These are phyloP conservation scores for Verruconis gallopava DNA, from an alignment of 2,329 filamentous ascomycete genomes.

Conservation along the genomic window DNA sequence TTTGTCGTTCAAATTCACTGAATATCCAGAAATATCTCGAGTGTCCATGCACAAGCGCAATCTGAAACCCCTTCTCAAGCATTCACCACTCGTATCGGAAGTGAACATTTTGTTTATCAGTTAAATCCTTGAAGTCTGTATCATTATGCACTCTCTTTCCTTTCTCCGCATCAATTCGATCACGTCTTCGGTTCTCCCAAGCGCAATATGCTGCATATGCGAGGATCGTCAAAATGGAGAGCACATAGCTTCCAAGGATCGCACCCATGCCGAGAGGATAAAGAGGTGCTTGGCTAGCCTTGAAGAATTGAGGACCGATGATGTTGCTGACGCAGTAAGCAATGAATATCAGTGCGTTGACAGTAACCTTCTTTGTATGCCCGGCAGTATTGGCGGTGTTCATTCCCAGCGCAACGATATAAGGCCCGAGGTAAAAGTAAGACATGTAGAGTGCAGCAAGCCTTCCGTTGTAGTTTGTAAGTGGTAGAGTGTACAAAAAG, in stretches of 20 bases:
- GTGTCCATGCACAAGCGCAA: too few relatives aligned
- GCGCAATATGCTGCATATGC: slow-evolving; percentile 20
- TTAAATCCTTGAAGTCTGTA: slow-evolving; percentile 54
- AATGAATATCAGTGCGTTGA: slow-evolving; percentile 34
- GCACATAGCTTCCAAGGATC: slow-evolving; percentile 14
- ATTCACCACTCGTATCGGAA: slow-evolving; percentile 32
- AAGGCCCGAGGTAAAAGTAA: slow-evolving; percentile 56
- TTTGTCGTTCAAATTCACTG: too few relatives aligned
- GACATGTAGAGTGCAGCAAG: slow-evolving; percentile 57
- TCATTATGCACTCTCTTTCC: slow-evolving; percentile 51
- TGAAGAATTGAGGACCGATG: slow-evolving; percentile 30
- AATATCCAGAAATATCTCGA: too few relatives aligned
- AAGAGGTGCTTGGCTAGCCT: slow-evolving; percentile 20
- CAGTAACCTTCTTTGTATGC: slow-evolving; percentile 29
- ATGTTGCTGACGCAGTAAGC: slow-evolving; percentile 32
- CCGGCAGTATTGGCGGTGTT: slow-evolving; percentile 35
- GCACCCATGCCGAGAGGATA: slow-evolving; percentile 22
- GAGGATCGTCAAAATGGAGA: slow-evolving; percentile 20
- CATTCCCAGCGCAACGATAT: slow-evolving; percentile 45
- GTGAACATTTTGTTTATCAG: slow-evolving; percentile 55
- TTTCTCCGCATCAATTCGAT: slow-evolving; percentile 12
- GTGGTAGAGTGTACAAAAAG: slow-evolving; percentile 58
- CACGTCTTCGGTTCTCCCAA: slow-evolving; percentile 22
- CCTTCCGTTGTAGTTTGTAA: slow-evolving; percentile 55
- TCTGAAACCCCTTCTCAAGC: too few relatives aligned